These are phyloP conservation scores for Penicillium sp. DNA, from an alignment of 2,329 filamentous ascomycete species.

Conservation along the genomic window DNA sequence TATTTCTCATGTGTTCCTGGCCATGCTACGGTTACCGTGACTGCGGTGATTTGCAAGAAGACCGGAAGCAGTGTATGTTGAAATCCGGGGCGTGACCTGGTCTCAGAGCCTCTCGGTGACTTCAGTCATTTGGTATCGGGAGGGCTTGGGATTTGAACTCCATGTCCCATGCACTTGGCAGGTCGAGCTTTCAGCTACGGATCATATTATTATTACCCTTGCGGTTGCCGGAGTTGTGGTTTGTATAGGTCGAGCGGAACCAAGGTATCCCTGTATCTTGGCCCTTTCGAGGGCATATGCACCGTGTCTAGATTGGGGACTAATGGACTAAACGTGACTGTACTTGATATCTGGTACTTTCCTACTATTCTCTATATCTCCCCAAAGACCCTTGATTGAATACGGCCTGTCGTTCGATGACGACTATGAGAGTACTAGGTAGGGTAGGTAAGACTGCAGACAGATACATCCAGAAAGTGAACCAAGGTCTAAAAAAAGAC, in stretches of 20 bases:
- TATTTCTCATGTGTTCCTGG: not conserved
- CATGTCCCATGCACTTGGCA: too few species aligned
- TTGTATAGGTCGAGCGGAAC: not conserved
- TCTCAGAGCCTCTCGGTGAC: not conserved
- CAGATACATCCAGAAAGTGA: not conserved
- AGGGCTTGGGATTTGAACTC: not conserved
- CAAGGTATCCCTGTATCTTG: not conserved
- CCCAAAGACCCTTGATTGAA: not conserved
- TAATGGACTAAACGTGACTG: too few species aligned
- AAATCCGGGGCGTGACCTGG: not conserved
- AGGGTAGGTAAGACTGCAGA: too few species aligned
- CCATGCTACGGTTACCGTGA: constrained; percentile 2
- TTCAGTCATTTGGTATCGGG: not conserved
- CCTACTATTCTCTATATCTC: not conserved
- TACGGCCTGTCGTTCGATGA: too few species aligned
- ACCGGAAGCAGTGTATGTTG: not conserved
- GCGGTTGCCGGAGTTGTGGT: too few species aligned
- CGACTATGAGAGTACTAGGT: too few species aligned
- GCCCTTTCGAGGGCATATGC: not conserved
- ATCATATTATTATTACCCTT: too few species aligned
- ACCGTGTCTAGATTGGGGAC: not conserved
- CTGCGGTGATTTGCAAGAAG: not conserved
- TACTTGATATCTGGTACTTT: not conserved
- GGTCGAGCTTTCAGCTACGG: too few species aligned
- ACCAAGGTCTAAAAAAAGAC: not conserved